Conservation (phyloP, 306 rosid genomes). For the Prinsepia uniflora region DNA sequence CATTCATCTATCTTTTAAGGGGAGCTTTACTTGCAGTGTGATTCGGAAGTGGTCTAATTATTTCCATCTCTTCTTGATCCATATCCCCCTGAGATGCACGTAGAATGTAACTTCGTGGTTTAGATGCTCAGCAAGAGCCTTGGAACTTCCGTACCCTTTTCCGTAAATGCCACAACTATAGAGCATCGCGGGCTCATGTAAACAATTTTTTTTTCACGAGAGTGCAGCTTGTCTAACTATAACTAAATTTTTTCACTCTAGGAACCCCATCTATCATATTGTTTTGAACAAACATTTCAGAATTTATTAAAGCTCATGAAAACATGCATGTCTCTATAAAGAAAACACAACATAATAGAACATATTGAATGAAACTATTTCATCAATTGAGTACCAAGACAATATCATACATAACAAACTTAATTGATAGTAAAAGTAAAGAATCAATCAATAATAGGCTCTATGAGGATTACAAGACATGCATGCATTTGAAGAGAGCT, state of each 20-base stretch:
- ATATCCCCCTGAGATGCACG: slow-evolving; percentile 59
- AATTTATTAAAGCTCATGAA: slow-evolving; percentile 2
- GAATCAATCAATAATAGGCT: not conserved
- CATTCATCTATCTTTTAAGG: slow-evolving; percentile 34
- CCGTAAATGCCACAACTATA: slow-evolving; percentile 89
- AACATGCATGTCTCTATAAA: not conserved
- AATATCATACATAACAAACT: not conserved
- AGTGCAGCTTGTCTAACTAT: slow-evolving; percentile 67
- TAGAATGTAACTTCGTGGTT: slow-evolving; percentile 61
- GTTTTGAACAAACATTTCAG: not conserved
- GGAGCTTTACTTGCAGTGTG: slow-evolving; percentile 56
- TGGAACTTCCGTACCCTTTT: slow-evolving; percentile 72
- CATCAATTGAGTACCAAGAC: not conserved
- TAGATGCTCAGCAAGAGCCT: slow-evolving; percentile 89
- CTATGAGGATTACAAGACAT: not conserved
- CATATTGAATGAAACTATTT: slow-evolving; percentile 1
- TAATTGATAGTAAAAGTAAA: not conserved
- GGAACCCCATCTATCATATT: slow-evolving; percentile 88
- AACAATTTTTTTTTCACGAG: slow-evolving; percentile 56
- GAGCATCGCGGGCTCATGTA: slow-evolving; percentile 69
- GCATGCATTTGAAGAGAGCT: no score
- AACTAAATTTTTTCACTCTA: slow-evolving; percentile 76
- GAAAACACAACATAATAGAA: not conserved
- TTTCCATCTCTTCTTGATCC: slow-evolving; percentile 49
- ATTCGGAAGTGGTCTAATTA: slow-evolving; percentile 62